phyloP scores from a whole-genome alignment of 2,329 filamentous ascomycete species.

The Emmonsia crescens region DNA sequence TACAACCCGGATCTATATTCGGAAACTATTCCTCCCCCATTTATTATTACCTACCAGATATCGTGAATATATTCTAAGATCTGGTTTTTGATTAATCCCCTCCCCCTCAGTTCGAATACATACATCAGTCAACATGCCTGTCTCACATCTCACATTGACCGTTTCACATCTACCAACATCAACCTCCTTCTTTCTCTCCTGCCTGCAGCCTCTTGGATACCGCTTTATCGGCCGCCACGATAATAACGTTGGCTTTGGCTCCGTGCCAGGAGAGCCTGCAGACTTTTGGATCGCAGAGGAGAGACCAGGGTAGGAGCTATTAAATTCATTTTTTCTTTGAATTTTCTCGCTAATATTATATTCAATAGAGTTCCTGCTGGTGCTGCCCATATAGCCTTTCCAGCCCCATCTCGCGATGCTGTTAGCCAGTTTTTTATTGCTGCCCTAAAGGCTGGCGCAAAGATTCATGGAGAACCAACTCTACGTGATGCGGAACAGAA shows the following conservation, averaged over 20 bases:
- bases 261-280: conserved; percentile 41
- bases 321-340: background rate
- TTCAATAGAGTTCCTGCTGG: conserved; percentile 38
- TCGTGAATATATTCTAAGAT: background rate
- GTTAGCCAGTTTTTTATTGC: conserved; percentile 63
- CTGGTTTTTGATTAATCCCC: background rate
- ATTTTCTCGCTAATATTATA: conserved; percentile 8
- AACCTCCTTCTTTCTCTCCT: conserved; percentile 71
- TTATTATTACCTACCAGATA: background rate
- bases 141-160: conserved; percentile 52
- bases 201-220: conserved; percentile 68
- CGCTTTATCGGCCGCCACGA: conserved; percentile 55
- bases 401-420: conserved; percentile 52
- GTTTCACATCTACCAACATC: conserved; percentile 71
- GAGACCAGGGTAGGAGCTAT: conserved; percentile 40
- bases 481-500: conserved; percentile 43
- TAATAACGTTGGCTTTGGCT: conserved; percentile 51
- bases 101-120: background rate
- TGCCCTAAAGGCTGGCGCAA: conserved; percentile 55
- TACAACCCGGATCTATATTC: background rate
- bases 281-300: conserved; percentile 57
- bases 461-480: conserved; percentile 47
- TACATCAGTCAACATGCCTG: conserved; percentile 40
- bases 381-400: conserved; percentile 55
- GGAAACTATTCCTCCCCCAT: background rate